Evolutionary conservation across 345 rosid genomes (phyloP).

Genomic region (Luvunga scandens): DNA sequence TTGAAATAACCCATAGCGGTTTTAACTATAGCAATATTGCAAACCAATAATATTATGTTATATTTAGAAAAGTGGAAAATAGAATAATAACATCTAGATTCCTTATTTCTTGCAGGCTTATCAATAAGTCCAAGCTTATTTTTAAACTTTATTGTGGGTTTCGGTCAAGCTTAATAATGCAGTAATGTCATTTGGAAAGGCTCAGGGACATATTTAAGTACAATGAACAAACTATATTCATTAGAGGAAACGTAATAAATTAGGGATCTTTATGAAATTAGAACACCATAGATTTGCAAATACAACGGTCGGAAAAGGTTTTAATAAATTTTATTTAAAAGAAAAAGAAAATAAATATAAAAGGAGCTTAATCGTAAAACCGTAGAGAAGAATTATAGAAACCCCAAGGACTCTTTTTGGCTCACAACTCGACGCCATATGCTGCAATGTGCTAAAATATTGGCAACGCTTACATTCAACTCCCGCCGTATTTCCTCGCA

Average conservation of each 20-base stretch:
- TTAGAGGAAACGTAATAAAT: not conserved
- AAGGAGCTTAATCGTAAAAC: not conserved
- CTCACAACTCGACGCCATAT: too few relatives aligned
- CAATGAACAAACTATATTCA: not conserved
- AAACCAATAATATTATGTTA: too few relatives aligned
- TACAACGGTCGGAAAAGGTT: not conserved
- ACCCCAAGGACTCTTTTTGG: not conserved
- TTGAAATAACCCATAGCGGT: too few relatives aligned
- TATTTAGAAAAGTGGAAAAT: too few relatives aligned
- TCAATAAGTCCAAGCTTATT: too few relatives aligned
- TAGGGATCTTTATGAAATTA: not conserved
- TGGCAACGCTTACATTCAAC: constrained; percentile 28
- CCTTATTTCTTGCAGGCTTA: too few relatives aligned
- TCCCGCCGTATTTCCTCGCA: constrained; percentile 33
- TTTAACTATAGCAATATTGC: too few relatives aligned
- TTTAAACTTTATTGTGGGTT: too few relatives aligned
- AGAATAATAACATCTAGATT: too few relatives aligned
- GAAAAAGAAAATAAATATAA: too few relatives aligned
- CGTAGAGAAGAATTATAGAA: not conserved
- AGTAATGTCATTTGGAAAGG: not conserved
- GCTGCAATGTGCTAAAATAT: constrained; percentile 22
- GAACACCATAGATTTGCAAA: not conserved
- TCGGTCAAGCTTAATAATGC: too few relatives aligned
- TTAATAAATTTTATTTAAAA: too few relatives aligned
- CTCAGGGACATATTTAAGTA: not conserved